Percentiles rank a stretch among this genome's conserved stretches.
These are phyloP conservation scores for Trichophyton verrucosum DNA, from an alignment of 2,329 filamentous ascomycete species.

Conservation along the genomic window DNA sequence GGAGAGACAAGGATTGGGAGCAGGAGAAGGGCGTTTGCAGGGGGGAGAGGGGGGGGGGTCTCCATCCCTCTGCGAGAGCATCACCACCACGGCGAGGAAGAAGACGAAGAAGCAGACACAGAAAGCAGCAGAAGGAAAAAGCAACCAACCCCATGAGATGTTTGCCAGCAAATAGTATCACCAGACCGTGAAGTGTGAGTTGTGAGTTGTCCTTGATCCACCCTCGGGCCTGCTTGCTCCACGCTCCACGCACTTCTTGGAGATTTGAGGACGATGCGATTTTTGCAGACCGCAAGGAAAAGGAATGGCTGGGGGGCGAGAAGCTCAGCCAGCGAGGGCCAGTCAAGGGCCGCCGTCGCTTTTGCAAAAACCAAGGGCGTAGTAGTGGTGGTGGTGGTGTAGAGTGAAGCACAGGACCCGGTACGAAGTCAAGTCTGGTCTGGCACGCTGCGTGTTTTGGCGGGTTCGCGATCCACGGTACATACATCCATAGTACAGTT, in stretches of 20 bases:
- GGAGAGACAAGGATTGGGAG: neutral
- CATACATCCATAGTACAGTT: neutral
- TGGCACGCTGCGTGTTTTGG: neutral
- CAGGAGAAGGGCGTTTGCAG: neutral
- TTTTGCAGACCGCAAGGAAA: neutral
- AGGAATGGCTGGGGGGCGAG: neutral
- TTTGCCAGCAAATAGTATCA: slow-evolving; percentile 2
- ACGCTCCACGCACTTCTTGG: neutral
- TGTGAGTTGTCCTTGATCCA: slow-evolving; percentile 2
- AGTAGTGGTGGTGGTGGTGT: no score
- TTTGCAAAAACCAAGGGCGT: neutral
- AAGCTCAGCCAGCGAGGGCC: neutral
- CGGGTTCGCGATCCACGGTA: neutral
- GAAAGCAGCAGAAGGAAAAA: neutral
- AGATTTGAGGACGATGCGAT: neutral
- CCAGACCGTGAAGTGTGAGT: neutral
- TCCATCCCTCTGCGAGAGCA: neutral
- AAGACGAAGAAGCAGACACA: neutral
- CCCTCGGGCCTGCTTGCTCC: neutral
- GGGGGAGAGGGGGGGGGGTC: no score
- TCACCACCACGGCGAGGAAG: neutral
- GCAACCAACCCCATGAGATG: neutral
- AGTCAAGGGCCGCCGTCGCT: neutral
- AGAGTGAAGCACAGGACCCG: neutral
- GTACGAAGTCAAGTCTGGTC: slow-evolving; percentile 1